Conservation (phyloP, 192 early-diverging fungal species). For the Ambispora gerdemannii region DNA sequence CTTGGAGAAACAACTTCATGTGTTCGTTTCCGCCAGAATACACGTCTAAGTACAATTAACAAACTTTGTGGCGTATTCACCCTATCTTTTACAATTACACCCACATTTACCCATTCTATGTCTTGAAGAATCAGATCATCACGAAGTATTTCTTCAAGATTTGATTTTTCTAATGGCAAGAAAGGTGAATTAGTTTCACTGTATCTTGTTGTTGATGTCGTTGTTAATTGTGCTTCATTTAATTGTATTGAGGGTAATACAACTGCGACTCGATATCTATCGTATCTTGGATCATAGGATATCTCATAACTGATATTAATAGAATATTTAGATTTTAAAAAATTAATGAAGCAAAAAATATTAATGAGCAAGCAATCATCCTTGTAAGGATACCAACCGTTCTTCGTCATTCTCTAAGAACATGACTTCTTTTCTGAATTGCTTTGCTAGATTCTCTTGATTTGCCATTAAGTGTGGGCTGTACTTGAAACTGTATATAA, state of each 20-base stretch:
- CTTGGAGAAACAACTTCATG: background rate
- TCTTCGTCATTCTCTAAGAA: constrained; percentile 47
- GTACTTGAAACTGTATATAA: constrained; percentile 51
- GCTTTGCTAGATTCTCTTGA: constrained; percentile 36
- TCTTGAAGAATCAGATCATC: constrained; percentile 23
- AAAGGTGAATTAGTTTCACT: background rate
- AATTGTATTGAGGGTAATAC: constrained; percentile 31
- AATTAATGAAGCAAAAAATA: too few species aligned
- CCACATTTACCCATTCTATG: constrained; percentile 22
- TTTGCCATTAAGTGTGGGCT: constrained; percentile 47
- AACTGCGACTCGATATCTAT: constrained; percentile 44
- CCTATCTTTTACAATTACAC: constrained; percentile 22
- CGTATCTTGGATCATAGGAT: constrained; percentile 25
- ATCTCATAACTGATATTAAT: constrained; percentile 36
- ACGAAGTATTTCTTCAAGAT: constrained; percentile 20
- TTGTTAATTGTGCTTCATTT: background rate
- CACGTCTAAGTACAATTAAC: constrained; percentile 6
- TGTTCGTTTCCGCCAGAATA: constrained; percentile 16
- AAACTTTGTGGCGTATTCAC: constrained; percentile 8
- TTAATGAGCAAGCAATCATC: background rate
- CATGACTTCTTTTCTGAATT: constrained; percentile 38
- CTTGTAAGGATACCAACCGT: constrained; percentile 38
- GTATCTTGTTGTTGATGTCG: background rate
- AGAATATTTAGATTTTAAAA: background rate
- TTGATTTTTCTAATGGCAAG: constrained; percentile 5